Percentiles rank a stretch among this genome's conserved stretches.
Evolutionary conservation across 164 flowering plant genomes (phyloP).

Genomic region (Liquidambar formosana): DNA sequence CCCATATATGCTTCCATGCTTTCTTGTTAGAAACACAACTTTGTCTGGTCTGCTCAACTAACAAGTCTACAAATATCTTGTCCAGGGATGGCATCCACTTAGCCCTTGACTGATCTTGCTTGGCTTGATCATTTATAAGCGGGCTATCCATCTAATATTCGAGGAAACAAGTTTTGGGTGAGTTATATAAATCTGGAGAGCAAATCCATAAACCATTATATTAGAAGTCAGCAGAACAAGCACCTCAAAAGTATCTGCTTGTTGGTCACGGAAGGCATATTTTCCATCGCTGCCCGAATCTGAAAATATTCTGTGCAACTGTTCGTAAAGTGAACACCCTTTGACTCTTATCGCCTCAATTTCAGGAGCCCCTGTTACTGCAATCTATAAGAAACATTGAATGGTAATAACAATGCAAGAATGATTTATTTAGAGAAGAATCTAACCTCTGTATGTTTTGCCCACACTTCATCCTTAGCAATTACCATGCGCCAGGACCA

Average conservation of each 20-base stretch:
- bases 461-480: constrained; percentile 1
- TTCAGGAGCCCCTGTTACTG: constrained; percentile 12
- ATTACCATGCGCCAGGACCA: neutral
- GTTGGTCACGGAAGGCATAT: neutral
- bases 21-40: neutral
- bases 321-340: constrained; percentile 11
- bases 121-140: neutral
- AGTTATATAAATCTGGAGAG: neutral
- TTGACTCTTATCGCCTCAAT: constrained; percentile 12
- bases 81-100: neutral
- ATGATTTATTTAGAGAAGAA: neutral
- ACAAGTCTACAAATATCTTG: neutral
- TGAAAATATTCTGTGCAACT: constrained; percentile 10
- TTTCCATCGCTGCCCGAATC: constrained; percentile 3
- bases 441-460: neutral
- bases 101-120: neutral
- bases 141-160: neutral
- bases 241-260: neutral
- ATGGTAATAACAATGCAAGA: neutral
- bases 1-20: neutral
- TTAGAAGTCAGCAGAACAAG: neutral
- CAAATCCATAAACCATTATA: neutral
- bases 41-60: neutral
- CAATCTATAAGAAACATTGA: neutral
- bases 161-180: neutral